phyloP scores from a whole-genome alignment of 352 stramenopile species.

The Phytophthora crassamura region DNA sequence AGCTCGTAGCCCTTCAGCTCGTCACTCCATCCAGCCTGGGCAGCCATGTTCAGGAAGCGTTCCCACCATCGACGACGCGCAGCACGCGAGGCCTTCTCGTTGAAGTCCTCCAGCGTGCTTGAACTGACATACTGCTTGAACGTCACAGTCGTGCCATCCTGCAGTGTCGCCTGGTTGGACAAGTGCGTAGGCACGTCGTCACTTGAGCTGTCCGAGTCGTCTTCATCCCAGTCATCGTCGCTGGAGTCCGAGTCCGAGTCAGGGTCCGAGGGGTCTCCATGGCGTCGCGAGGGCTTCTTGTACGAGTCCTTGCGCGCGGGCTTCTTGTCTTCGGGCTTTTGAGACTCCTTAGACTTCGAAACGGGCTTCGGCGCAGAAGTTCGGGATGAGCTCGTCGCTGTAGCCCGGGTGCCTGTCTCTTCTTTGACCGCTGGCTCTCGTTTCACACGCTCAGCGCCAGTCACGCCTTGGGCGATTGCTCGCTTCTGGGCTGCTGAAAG shows the following conservation, averaged over 20 bases:
- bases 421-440: not conserved
- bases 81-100: not conserved
- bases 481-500: not conserved
- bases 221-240: not conserved
- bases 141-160: not conserved
- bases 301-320: not conserved
- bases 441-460: not conserved
- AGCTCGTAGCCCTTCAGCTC: too few species aligned
- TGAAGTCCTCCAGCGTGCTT: not conserved
- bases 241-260: not conserved
- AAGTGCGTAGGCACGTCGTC: not conserved
- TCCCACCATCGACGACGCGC: not conserved
- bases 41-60: not conserved
- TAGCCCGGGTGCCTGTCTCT: not conserved
- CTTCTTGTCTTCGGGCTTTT: not conserved
- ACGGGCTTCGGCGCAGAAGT: too few species aligned
- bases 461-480: not conserved
- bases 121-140: not conserved
- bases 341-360: too few species aligned
- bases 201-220: not conserved
- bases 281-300: not conserved
- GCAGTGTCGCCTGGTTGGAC: not conserved
- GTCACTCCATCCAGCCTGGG: too few species aligned
- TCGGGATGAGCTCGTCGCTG: not conserved
- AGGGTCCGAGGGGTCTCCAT: not conserved